Evolutionary conservation across 2,329 filamentous ascomycete species (phyloP).

Genomic region (Alternaria arbusti): DNA sequence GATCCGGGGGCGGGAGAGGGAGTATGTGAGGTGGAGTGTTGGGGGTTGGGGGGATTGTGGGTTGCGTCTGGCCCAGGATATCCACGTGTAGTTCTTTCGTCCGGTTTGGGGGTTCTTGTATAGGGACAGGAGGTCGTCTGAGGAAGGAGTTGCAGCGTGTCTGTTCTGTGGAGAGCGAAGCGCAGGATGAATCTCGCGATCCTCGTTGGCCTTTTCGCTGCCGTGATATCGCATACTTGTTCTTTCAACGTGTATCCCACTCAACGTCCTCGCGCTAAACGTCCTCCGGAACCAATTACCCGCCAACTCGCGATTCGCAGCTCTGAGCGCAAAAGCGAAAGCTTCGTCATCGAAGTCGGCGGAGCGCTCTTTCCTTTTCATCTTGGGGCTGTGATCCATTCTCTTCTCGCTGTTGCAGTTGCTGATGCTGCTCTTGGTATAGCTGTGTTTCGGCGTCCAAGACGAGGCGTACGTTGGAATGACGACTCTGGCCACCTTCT

Average conservation of each 20-base stretch:
- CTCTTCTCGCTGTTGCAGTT: not conserved
- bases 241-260: constrained; percentile 24
- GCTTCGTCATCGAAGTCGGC: constrained; percentile 38
- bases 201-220: constrained; percentile 18
- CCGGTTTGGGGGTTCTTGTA: not conserved
- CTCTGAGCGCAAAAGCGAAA: constrained; percentile 26
- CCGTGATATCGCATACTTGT: constrained; percentile 10
- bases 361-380: not conserved
- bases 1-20: constrained; percentile 23
- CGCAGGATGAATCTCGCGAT: not conserved
- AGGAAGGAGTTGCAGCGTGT: fast-evolving
- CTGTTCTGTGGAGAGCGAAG: fast-evolving
- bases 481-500: not conserved
- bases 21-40: not conserved
- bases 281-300: constrained; percentile 27
- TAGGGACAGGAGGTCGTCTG: not conserved
- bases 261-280: constrained; percentile 30
- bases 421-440: not conserved
- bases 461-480: not conserved
- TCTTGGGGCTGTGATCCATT: not conserved
- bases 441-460: not conserved
- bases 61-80: not conserved
- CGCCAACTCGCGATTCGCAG: constrained; percentile 23
- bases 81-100: not conserved
- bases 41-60: not conserved